Evolutionary conservation across 2,329 filamentous ascomycete species (phyloP), one percentile per base, ranked within the genome.

Genomic region (Penicillium sp.): DNA sequence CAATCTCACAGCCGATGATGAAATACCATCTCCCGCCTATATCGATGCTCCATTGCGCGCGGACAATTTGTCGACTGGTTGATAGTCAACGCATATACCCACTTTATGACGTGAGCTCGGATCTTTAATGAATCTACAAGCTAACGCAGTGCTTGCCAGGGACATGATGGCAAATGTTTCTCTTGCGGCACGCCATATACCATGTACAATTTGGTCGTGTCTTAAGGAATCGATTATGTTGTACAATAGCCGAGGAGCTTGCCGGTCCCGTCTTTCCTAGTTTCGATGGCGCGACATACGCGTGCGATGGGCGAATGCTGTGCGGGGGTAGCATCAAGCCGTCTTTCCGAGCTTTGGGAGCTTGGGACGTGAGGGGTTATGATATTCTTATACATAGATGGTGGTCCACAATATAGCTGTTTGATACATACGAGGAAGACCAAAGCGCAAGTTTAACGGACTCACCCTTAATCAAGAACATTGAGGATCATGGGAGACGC

Each of bases 101-200:
- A 23, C 32, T 9, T 35, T 34, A 9, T 6, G 32, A 2, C 13
- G 32, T 14, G 5, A 6, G n/a, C 9, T 38, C 41, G 32, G 23
- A 51, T 9, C 6, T 38, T 38, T 45, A 23, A 27, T 2, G 29
- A 26, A 27, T 30, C 30, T 11, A 30, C 32, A 44, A 32, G 11
- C 30, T 35, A 47, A 59, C 47, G 52, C 59, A 57, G 44, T 50
- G 47, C 3, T 23, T 23, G 5, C 40, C 50, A 55, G 60, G 57
- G 62, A 48, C 53, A 55, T 27, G 40, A 67, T 66, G 60, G 52
- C 63, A 62, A 65, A 63, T 61, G 39, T 35, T 29, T 38, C 34
- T n/a, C 14, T n/a, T 19, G 8, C 16, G 10, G n/a, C 36, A 36
- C 51, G 35, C 29, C 29, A 32, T 23, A 16, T 38, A 44, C 29